Base-by-base conservation (phyloP, 2,329 filamentous ascomycete species). In the Fusarium verticillioides region DNA sequence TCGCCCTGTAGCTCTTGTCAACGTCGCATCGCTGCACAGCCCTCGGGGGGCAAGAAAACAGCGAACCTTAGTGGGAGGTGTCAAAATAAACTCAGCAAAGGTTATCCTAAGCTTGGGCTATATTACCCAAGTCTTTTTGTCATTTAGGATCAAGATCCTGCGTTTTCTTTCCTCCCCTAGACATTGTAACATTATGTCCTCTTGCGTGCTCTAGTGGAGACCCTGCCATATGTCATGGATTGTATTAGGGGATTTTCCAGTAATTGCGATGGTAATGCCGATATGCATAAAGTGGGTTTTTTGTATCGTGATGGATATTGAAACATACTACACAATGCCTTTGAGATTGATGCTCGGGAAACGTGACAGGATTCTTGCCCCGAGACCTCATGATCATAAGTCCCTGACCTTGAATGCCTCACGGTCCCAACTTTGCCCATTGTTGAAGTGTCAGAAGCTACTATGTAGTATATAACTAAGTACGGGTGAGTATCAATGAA, bases 161-260 rank as follows among this genome's bases (percentile, higher is more conserved):
- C 7, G 34, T 9, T 36, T 36, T 16, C 34, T 36, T 36, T 36
- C 26, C 16, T 18, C 16, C 34, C 16, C 36, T 37, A 30, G 30
- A 26, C 26, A 26, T 52, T 58, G 72, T 77, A 66, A 67, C 75
- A 74, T 77, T 59, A 39, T 63, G 15, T 47, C 63, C 60, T 63
- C 72, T 75, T 72, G 60, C 64, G 66, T 71, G 70, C 66, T 67
- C 36, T 42, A 77, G 71, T 65, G 46, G 46, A 72, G 23, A 59
- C 50, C 47, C 39, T 47, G 49, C 47, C 36, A 53, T 47, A 44
- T 59, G 60, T 37, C 39, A 39, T 28, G 46, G 56, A 21, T 54
- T 54, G 39, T 37, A 42, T 59, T 64, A 42, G 47, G 56, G 34
- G 28, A 57, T 40, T 50, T 52, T 39, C 19, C 16, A 34, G 16